These are phyloP conservation scores for Fennellomyces sp. DNA, from an alignment of 371 early-diverging fungal genomes.

Conservation along the genomic window DNA sequence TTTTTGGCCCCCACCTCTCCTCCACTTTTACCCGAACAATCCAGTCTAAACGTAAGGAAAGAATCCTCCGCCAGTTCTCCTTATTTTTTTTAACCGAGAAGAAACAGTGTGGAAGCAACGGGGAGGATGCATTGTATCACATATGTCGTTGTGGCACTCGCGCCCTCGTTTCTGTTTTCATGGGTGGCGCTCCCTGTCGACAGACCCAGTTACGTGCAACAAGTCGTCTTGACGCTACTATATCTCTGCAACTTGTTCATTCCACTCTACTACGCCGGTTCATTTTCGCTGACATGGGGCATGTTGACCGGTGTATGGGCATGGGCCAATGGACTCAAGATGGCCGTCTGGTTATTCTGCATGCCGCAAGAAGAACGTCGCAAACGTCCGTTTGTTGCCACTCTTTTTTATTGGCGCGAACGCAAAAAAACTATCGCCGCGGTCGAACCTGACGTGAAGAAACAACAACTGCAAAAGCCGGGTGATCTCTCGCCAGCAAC, in stretches of 20 bases:
- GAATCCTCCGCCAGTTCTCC: not conserved
- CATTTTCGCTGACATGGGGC: constrained; percentile 14
- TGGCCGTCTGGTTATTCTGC: constrained; percentile 45
- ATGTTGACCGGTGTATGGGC: constrained; percentile 26
- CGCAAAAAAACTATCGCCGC: not conserved
- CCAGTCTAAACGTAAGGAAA: not conserved
- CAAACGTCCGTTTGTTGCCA: constrained; percentile 24
- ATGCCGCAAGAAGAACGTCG: constrained; percentile 39
- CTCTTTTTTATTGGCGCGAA: constrained; percentile 34
- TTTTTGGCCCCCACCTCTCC: not conserved
- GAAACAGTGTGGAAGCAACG: not conserved
- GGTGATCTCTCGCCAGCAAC: not conserved
- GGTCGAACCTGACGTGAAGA: not conserved
- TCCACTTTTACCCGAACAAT: not conserved
- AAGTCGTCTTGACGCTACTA: constrained; percentile 10
- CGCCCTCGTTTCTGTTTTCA: constrained; percentile 29
- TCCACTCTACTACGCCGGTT: constrained; percentile 34
- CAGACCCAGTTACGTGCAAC: constrained; percentile 15
- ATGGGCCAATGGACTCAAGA: constrained; percentile 41
- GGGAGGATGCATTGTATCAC: constrained; percentile 9
- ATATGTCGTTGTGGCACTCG: constrained; percentile 17
- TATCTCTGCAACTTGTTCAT: constrained; percentile 27
- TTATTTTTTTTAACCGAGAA: not conserved
- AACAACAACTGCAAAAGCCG: not conserved
- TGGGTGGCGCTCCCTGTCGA: constrained; percentile 29